Evolutionary conservation across 495 filamentous ascomycete genomes (phyloP), one percentile per base, ranked within the genome.

Genomic region (Parathielavia appendiculata): DNA sequence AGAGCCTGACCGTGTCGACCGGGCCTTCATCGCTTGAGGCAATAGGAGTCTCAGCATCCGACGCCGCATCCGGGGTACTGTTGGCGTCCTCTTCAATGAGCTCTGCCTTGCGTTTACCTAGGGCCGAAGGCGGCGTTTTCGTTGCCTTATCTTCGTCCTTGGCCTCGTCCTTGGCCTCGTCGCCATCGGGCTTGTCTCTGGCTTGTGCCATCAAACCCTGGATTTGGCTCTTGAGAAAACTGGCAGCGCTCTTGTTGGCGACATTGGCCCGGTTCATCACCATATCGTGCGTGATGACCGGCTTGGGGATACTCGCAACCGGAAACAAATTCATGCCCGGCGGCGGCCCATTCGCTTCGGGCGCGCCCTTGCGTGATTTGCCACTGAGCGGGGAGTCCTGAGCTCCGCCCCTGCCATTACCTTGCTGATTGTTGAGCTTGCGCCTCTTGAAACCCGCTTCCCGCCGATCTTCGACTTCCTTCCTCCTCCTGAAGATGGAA

Each of bases 181-280:
- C 26, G 26, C 26, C 26, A 2, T 30, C 26, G 26, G 26, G 26
- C 14, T 35, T 54, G 6, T 13, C 62, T 57, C 34, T 38, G 47
- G 40, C 9, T 60, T 75, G 60, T n/a, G 63, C 49, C 65, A 74
- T 71, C 39, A 82, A 79, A 23, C 69, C 69, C 61, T 89, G 80
- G 44, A 96, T 77, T 64, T 89, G 86, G 62, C 83, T 87, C 76
- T 95, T 97, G 54, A 99, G 75, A 32, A 86, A 86, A 46, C 90
- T 90, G 30, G 93, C 93, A 44, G 93, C 93, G 69, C 90, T 96
- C 75, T 93, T 95, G 73, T 98, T 98, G 58, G 91, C 89, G 58
- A 84, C 75, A 63, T 93, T 96, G 23, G 88, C 86, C 63, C 89
- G 85, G 67, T 92, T 95, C 58, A 89, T 81, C 26, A 95, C 81